Base-by-base conservation (phyloP, 2,329 filamentous ascomycete species). In the Phyllosticta citribraziliensis region DNA sequence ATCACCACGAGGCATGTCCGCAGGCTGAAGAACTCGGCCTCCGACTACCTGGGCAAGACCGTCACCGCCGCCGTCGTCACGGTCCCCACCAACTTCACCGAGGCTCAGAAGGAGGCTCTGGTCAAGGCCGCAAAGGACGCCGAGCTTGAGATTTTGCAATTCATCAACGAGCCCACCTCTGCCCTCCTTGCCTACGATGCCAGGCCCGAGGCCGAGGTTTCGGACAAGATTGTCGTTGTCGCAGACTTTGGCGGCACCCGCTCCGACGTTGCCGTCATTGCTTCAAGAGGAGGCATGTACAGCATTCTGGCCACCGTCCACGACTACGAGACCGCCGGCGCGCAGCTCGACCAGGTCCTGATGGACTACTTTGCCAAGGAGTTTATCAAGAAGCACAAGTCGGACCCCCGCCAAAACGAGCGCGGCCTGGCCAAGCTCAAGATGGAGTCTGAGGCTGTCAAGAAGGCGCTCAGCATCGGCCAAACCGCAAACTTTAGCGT, bases 341-440 rank as follows among this genome's bases (percentile, higher is more conserved):
- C 85, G 40, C 86, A 91, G 66, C 82, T 99, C 62, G 94, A 99
- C 79, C 84, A 94, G 74, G 88, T 93, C 56, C 82, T 99, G 63
- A 89, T 96, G 73, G 93, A 99, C 74, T 88, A 97, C 81, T 97
- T 97, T 69, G 89, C 93, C 68, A 99, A 99, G 82, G 94, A 99
- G 77, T 99, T 99, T 79, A 84, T 94, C 72, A 97, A 99, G 84
- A 96, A 96, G 83, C 85, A 97, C 83, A 88, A 87, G 79, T 69
- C 67, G 62, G 94, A 97, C 75, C 94, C 94, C 22, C 84, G 92
- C 67, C 83, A 87, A 71, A 90, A 94, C 73, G 81, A 87, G 60
- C 87, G 87, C 69, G 88, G 88, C 69, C 79, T 97, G 68, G 92
- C 94, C 64, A 99, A 97, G 83, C 81, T 99, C 67, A 93, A 91